Base-by-base conservation (phyloP, 371 early-diverging fungal genomes). In the Batkoa obscura region DNA sequence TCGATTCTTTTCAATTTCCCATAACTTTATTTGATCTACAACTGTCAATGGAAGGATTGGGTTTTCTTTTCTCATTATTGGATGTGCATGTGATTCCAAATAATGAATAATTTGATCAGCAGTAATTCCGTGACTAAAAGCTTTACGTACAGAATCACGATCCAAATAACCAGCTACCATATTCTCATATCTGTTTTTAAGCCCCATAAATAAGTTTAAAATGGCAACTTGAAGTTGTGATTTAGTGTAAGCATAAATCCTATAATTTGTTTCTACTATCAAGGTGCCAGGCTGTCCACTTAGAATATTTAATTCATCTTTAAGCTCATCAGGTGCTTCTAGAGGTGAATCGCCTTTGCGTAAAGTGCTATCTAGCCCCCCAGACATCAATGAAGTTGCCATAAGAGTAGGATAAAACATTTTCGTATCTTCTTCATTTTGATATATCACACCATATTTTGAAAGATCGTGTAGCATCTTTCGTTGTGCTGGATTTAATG, bases 141-240 rank as follows among this genome's bases (percentile, higher is more conserved):
- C 98, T 38, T 79, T 76, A 15, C 86, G 70, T 39, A 98, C 78
- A 59, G 90, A 88, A 49, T 96, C 94, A 50, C 99, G 80, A 1
- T 91, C 93, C 34, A 99, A 76, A 1, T 77, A 73, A 0, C 92
- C 97, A 15, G 88, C 80, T 0, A 98, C 89, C 84, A 99, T 83
- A 70, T 98, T 98, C 37, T 86, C 78, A 63, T 98, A 95, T 23
- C 90, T 81, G 15, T 80, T 73, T 59, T 83, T 77, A 30, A 94
- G 65, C 34, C 81, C 73, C 6, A 87, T 81, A 73, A 99, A 99
- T 55, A 99, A 66, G 52, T 84, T 84, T 23, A 98, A 66, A 10
- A 99, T 91, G 15, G 94, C 86, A 46, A 95, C 94, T 62, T 99
- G 94, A 38, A 98, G 72, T n/a, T 88, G 86, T 30, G 95, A 94